phyloP scores from a whole-genome alignment of 441 rosid genomes.

The Breynia disticha region DNA sequence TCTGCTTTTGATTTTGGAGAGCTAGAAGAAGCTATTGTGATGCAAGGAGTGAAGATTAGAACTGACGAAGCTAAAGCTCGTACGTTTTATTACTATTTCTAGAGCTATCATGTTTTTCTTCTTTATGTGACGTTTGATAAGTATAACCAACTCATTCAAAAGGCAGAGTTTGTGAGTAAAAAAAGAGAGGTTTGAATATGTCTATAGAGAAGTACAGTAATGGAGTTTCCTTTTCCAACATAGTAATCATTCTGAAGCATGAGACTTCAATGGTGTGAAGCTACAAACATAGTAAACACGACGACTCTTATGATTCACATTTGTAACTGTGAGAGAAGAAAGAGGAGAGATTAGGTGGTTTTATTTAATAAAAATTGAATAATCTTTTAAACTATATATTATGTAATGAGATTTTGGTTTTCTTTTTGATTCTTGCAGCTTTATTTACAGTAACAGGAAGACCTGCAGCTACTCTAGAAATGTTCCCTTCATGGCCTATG shows the following conservation, averaged over 20 bases:
- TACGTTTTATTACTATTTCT: constrained; percentile 7
- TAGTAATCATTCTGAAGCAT: constrained; percentile 55
- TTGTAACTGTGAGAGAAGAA: constrained; percentile 26
- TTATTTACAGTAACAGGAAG: constrained; percentile 56
- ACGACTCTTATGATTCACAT: constrained; percentile 36
- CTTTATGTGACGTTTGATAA: constrained; percentile 57
- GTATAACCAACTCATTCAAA: constrained; percentile 35
- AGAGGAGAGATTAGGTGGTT: constrained; percentile 23
- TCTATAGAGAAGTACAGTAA: constrained; percentile 12
- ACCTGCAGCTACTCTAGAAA: constrained; percentile 97
- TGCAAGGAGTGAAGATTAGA: constrained; percentile 72
- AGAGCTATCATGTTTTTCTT: constrained; percentile 28
- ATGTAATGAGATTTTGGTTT: constrained; percentile 21
- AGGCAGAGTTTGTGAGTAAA: background rate
- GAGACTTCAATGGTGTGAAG: constrained; percentile 63
- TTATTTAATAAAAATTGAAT: background rate
- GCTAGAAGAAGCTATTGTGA: constrained; percentile 90
- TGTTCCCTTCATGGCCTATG: constrained; percentile 99
- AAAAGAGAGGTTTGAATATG: constrained; percentile 33
- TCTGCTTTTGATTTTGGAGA: constrained; percentile 88
- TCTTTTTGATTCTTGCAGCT: constrained; percentile 57
- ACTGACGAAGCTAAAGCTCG: constrained; percentile 74
- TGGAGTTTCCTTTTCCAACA: constrained; percentile 39
- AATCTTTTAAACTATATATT: background rate
- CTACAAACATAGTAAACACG: constrained; percentile 49